Base-by-base conservation (phyloP, 495 filamentous ascomycete species). In the Bryoglossum gracile region DNA sequence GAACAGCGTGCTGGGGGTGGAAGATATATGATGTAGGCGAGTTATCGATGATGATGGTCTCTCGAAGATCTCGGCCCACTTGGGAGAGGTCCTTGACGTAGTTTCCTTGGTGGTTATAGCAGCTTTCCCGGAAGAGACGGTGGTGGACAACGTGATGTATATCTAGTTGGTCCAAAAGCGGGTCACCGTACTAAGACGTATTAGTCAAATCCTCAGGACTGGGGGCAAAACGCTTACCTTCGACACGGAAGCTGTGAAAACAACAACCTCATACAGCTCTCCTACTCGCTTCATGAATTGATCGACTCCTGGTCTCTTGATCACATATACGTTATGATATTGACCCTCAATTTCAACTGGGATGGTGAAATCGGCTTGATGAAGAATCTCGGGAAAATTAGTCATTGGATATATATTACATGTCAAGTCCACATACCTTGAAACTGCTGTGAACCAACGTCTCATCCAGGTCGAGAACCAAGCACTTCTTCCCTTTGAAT, bases 41-140 rank as follows among this genome's bases (percentile, higher is more conserved):
- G 68, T 99, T 99, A 70, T 99, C 92, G 61, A 99, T 99, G 63
- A 99, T 99, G 62, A 99, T 99, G 2, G 91, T 97, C 61, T 97
- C 92, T 58, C 84, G 85, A 39, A 99, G 82, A 67, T 99, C 89
- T 44, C 92, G 86, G 40, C 92, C 92, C 43, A 99, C 79, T 74
- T 96, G 92, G 13, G 92, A 96, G 23, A 99, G 80, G 62, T 99
- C 92, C 77, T 98, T 98, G 55, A 98, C 92, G 60, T 98, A 98
- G 64, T 98, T 98, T 48, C 92, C 92, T 69, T 97, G 94, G 63
- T 99, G 94, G 63, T 99, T 97, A 65, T 95, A 97, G 66, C 92
- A 99, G 64, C 91, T 96, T 64, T 99, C 92, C 25, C 92, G 81
- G 78, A 99, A 99, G 21, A 99, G 71, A 14, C 92, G 78, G 62